Evolutionary conservation across 2,329 filamentous ascomycete species (phyloP).

Genomic region (Alternaria angustiovoidea): DNA sequence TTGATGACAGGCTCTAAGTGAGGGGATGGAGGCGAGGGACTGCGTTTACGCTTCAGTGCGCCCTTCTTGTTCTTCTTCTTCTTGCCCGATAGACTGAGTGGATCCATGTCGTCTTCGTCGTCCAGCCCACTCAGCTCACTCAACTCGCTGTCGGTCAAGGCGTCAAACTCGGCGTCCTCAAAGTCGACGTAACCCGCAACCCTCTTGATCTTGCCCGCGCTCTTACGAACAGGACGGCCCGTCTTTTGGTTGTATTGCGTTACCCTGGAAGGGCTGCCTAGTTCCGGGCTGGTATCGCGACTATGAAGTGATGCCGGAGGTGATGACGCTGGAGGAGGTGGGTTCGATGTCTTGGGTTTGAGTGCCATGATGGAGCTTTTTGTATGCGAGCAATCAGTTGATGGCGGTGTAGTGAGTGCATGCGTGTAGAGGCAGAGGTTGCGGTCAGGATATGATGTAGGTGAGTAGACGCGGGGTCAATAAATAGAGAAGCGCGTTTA

Average conservation of each 20-base stretch:
- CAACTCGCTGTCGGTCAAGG: constrained; percentile 25
- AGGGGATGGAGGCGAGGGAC: constrained; percentile 48
- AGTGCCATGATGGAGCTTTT: not conserved
- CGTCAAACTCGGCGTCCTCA: constrained; percentile 42
- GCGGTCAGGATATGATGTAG: constrained; percentile 1
- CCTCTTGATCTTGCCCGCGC: constrained; percentile 46
- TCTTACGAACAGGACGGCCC: constrained; percentile 55
- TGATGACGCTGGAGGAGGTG: constrained; percentile 5
- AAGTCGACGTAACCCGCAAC: constrained; percentile 53
- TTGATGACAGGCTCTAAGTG: constrained; percentile 44
- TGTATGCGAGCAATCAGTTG: not conserved
- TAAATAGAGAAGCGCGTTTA: constrained; percentile 1
- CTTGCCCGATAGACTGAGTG: constrained; percentile 24
- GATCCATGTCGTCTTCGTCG: constrained; percentile 36
- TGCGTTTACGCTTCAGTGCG: constrained; percentile 48
- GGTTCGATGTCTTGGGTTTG: not conserved
- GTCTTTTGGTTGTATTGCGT: constrained; percentile 51
- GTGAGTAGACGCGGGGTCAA: not conserved
- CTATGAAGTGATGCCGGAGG: not conserved
- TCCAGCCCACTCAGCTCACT: constrained; percentile 21
- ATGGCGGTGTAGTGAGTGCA: constrained; percentile 8
- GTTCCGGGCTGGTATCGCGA: constrained; percentile 37
- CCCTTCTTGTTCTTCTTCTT: constrained; percentile 34
- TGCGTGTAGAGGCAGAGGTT: constrained; percentile 10
- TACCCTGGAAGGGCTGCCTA: constrained; percentile 35